phyloP scores from a whole-genome alignment of 768 basidiomycete species.

The Boletus reticuloceps region DNA sequence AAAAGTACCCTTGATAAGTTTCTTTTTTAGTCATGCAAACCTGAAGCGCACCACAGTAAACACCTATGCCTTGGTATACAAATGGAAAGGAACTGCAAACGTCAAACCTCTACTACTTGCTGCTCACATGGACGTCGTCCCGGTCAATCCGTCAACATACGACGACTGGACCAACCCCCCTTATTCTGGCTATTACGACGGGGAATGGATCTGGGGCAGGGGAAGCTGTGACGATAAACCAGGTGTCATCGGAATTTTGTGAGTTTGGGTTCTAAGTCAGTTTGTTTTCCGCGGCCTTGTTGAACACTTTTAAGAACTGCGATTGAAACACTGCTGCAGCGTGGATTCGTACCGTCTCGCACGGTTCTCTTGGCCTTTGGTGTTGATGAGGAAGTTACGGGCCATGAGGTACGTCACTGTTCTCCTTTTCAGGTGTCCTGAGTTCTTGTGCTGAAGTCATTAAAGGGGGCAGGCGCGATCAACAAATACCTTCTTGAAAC shows the following conservation, averaged over 20 bases:
- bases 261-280: slow-evolving; percentile 1
- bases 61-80: slow-evolving; percentile 57
- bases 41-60: slow-evolving; percentile 55
- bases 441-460: not conserved
- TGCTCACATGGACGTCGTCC: slow-evolving; percentile 52
- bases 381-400: slow-evolving; percentile 47
- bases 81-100: slow-evolving; percentile 52
- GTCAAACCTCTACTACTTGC: slow-evolving; percentile 55
- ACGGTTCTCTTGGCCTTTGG: slow-evolving; percentile 36
- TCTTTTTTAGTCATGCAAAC: slow-evolving; percentile 38
- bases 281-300: not conserved
- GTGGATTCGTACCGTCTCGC: slow-evolving; percentile 29
- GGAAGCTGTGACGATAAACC: slow-evolving; percentile 47
- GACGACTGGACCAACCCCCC: slow-evolving; percentile 48
- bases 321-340: slow-evolving; percentile 28
- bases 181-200: slow-evolving; percentile 47
- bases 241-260: slow-evolving; percentile 35
- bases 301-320: slow-evolving; percentile 17
- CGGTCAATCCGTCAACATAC: slow-evolving; percentile 43
- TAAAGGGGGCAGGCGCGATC: slow-evolving; percentile 44
- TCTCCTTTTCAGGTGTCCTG: no score
- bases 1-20: not conserved
- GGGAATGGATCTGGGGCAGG: slow-evolving; percentile 47
- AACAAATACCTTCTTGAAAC: slow-evolving; percentile 37
- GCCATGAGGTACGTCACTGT: slow-evolving; percentile 29